Percentiles rank a stretch among this genome's conserved stretches.
These are phyloP conservation scores for Stentor roeselii DNA, from an alignment of 73 alveolate genomes.

Conservation along the genomic window DNA sequence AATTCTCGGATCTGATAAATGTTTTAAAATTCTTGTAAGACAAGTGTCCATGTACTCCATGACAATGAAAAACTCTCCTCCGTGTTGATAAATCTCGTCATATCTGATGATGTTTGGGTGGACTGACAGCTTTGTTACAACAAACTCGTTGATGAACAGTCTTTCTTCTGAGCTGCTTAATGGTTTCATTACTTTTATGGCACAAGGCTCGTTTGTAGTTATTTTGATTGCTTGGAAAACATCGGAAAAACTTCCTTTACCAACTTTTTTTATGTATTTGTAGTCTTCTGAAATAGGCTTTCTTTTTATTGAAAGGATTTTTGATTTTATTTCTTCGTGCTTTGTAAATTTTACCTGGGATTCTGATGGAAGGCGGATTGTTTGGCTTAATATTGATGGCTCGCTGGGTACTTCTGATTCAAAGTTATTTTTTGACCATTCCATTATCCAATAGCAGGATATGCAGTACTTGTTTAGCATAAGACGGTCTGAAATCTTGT, in stretches of 20 bases:
- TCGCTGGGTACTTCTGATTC: neutral
- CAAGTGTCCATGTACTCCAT: neutral
- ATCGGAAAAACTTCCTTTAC: neutral
- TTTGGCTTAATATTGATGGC: neutral
- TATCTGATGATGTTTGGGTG: neutral
- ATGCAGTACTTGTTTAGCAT: neutral
- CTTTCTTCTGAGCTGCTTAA: neutral
- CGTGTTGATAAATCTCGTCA: too few relatives aligned
- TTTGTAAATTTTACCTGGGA: too few relatives aligned
- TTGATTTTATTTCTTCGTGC: too few relatives aligned
- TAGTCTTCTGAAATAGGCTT: too few relatives aligned
- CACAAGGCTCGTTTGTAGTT: neutral
- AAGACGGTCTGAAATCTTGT: neutral
- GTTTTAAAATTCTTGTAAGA: neutral
- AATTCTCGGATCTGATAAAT: slow-evolving; percentile 11
- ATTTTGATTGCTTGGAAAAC: neutral
- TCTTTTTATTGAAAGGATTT: too few relatives aligned
- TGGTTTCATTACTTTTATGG: neutral
- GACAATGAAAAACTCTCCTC: neutral
- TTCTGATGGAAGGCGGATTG: neutral
- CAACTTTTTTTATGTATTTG: neutral
- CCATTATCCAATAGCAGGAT: neutral
- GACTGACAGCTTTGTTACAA: neutral
- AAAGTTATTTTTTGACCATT: neutral
- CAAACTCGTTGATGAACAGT: neutral